Percentiles rank a stretch among this genome's conserved stretches.
phyloP scores from a whole-genome alignment of 495 filamentous ascomycete genomes.

The Penicillium fimorum region DNA sequence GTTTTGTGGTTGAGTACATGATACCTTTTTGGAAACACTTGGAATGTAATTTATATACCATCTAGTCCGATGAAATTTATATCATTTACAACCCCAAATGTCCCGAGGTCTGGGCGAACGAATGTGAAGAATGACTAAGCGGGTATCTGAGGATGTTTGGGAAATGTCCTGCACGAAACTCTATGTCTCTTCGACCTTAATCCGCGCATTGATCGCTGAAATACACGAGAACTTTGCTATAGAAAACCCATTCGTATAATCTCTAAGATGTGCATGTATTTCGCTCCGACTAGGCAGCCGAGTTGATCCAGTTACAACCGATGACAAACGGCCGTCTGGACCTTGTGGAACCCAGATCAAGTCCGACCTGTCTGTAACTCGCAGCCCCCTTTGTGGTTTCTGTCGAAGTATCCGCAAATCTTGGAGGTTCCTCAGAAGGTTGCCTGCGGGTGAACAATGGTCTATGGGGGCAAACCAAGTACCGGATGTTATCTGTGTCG shows the following conservation, averaged over 20 bases:
- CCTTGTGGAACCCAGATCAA: slow-evolving; percentile 20
- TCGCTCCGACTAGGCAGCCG: slow-evolving; percentile 20
- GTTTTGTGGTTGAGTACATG: slow-evolving; percentile 9
- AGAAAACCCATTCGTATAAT: not conserved
- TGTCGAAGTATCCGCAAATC: not conserved
- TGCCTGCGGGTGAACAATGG: slow-evolving; percentile 33
- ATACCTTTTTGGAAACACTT: slow-evolving; percentile 11
- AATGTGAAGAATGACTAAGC: slow-evolving; percentile 4
- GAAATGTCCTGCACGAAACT: not conserved
- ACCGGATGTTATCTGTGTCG: slow-evolving; percentile 49
- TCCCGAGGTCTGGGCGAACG: not conserved
- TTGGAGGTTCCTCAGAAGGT: not conserved
- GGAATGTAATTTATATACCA: slow-evolving; percentile 10
- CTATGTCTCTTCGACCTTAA: not conserved
- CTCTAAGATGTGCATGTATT: slow-evolving; percentile 16
- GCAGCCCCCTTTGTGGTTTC: slow-evolving; percentile 1
- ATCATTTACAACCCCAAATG: not conserved
- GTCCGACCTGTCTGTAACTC: slow-evolving; percentile 7
- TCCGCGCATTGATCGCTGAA: not conserved
- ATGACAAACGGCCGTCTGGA: slow-evolving; percentile 10
- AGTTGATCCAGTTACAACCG: slow-evolving; percentile 18
- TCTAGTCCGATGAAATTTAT: slow-evolving; percentile 5
- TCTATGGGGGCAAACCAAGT: slow-evolving; percentile 48
- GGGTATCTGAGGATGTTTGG: not conserved
- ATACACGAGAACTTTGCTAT: not conserved